A percentile compares a stretch with the other conserved stretches of the same genome.
These are phyloP conservation scores for Neopestalotiopsis sp. DNA, from an alignment of 2,329 filamentous ascomycete species.

Conservation along the genomic window DNA sequence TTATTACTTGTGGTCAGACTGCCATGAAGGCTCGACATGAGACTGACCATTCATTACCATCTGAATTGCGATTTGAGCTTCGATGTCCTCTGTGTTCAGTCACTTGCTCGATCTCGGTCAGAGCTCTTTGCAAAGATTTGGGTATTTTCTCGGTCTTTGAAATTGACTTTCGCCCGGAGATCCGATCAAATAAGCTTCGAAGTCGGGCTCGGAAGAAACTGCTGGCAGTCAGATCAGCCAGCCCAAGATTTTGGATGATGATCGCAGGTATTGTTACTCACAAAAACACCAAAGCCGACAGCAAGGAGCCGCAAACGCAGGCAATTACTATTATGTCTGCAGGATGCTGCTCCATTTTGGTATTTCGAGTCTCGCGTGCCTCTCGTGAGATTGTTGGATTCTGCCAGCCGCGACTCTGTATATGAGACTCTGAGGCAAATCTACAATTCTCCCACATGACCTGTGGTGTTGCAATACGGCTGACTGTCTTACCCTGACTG, in stretches of 20 bases:
- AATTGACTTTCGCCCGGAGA: constrained; percentile 1
- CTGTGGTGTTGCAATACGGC: not conserved
- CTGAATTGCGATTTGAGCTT: constrained; percentile 22
- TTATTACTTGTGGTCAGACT: not conserved
- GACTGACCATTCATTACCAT: constrained; percentile 29
- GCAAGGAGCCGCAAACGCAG: constrained; percentile 20
- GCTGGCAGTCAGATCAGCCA: not conserved
- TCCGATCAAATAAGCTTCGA: not conserved
- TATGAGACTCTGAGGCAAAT: not conserved
- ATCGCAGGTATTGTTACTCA: constrained; percentile 22
- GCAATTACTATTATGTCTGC: constrained; percentile 24
- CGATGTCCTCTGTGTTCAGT: constrained; percentile 25
- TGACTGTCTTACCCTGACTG: not conserved
- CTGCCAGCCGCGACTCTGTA: not conserved
- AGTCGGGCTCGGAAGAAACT: constrained; percentile 15
- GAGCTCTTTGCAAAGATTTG: constrained; percentile 26
- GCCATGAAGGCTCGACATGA: not conserved
- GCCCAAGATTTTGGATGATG: not conserved
- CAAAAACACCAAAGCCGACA: constrained; percentile 22
- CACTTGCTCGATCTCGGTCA: constrained; percentile 27
- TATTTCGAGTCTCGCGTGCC: not conserved
- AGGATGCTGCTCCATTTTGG: constrained; percentile 25
- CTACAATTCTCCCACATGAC: not conserved
- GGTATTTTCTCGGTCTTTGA: constrained; percentile 11
- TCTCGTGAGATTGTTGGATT: not conserved